A percentile compares a stretch with the other conserved stretches of the same genome.
Conservation (phyloP, 1,284 basidiomycete genomes). For the Cystobasidiaceae sp. region DNA sequence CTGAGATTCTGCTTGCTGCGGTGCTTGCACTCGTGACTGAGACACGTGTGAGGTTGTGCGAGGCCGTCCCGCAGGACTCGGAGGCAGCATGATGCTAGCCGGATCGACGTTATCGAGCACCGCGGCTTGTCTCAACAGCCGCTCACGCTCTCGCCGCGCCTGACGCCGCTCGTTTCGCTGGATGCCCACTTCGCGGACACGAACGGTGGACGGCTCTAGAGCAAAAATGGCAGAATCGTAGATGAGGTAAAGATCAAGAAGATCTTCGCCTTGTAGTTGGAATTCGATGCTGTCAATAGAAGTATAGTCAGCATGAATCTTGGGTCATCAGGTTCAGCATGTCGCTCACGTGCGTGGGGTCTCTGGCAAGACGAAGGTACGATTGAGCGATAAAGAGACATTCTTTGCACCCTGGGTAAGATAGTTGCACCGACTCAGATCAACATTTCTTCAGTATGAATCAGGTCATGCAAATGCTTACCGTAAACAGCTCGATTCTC, state of each 20-base stretch:
- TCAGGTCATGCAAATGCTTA: constrained; percentile 17
- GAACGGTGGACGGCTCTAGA: constrained; percentile 76
- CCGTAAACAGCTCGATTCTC: constrained; percentile 82
- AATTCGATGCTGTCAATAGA: constrained; percentile 55
- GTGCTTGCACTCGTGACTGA: too few relatives aligned
- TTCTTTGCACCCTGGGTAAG: constrained; percentile 39
- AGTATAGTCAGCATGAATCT: not conserved
- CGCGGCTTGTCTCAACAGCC: constrained; percentile 54
- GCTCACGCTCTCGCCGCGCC: constrained; percentile 68
- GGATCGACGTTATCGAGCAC: not conserved
- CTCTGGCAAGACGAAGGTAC: constrained; percentile 81
- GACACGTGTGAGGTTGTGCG: too few relatives aligned
- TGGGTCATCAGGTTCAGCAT: not conserved
- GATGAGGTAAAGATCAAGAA: constrained; percentile 64
- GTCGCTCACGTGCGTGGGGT: constrained; percentile 60
- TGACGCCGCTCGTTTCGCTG: constrained; percentile 76
- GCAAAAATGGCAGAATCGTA: constrained; percentile 84
- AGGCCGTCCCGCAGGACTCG: not conserved
- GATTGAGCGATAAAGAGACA: constrained; percentile 45
- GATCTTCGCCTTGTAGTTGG: constrained; percentile 78
- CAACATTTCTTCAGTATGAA: constrained; percentile 57
- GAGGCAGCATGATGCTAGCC: too few relatives aligned
- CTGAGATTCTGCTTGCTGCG: too few relatives aligned
- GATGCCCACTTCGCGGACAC: constrained; percentile 81
- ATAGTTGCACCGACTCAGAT: constrained; percentile 49